phyloP scores from a whole-genome alignment of 106 monocot species.

The Dactylorhiza incarnata region DNA sequence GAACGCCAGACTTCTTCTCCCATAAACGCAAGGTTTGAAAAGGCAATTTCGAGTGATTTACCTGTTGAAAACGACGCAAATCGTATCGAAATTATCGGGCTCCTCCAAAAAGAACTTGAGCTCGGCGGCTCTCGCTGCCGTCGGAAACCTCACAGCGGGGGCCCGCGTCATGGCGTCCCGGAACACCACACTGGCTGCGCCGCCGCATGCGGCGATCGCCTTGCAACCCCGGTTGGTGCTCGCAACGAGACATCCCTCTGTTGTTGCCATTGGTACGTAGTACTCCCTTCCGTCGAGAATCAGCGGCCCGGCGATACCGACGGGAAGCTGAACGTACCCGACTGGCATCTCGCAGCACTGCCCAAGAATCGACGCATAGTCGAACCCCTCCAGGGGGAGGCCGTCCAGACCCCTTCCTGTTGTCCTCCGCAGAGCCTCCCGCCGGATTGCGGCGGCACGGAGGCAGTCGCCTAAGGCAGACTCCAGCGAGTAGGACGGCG shows the following conservation, averaged over 20 bases:
- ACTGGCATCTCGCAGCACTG: conserved; percentile 88
- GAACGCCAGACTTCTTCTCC: no score
- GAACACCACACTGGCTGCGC: conserved; percentile 59
- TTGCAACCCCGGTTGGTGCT: conserved; percentile 78
- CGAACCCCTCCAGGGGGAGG: conserved; percentile 65
- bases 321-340: conserved; percentile 56
- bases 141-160: conserved; percentile 55
- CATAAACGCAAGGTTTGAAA: neutral
- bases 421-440: conserved; percentile 58
- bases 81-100: conserved; percentile 44
- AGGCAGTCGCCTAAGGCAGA: conserved; percentile 53
- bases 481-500: conserved; percentile 58
- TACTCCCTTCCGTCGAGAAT: conserved; percentile 45
- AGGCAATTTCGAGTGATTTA: conserved; percentile 3
- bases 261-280: conserved; percentile 82
- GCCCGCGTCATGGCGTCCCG: conserved; percentile 74
- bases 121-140: conserved; percentile 56
- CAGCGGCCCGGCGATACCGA: conserved; percentile 74
- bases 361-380: conserved; percentile 60
- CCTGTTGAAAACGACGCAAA: conserved; percentile 66
- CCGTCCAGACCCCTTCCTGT: conserved; percentile 52
- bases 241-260: conserved; percentile 82
- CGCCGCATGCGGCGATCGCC: conserved; percentile 65
- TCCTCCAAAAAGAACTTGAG: conserved; percentile 64
- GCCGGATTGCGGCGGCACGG: conserved; percentile 46